Evolutionary conservation across 208 protist genomes (phyloP).

Genomic region (Acanthamoeba castellanii): DNA sequence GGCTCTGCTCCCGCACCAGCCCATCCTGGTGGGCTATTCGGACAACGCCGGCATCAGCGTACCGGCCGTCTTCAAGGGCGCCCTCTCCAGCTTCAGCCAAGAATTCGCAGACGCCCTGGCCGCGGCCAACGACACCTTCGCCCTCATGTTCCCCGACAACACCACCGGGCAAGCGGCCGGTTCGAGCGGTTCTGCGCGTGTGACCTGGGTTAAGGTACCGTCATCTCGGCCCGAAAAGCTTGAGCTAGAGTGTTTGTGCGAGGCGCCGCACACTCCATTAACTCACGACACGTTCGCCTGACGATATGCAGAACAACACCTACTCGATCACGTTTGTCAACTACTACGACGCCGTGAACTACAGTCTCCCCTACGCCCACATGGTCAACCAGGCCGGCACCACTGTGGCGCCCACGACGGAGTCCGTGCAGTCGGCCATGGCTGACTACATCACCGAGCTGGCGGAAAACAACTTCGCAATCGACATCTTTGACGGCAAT

Average conservation of each 20-base stretch:
- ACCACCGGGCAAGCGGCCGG: background rate
- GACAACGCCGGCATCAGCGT: slow-evolving; percentile 47
- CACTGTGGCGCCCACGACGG: background rate
- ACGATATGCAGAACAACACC: background rate
- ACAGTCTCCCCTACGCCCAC: background rate
- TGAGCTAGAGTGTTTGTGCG: no score
- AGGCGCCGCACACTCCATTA: no score
- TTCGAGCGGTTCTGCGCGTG: background rate
- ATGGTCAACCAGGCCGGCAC: slow-evolving; percentile 29
- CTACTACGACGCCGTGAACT: slow-evolving; percentile 21
- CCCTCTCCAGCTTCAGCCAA: slow-evolving; percentile 47
- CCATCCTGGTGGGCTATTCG: slow-evolving; percentile 10
- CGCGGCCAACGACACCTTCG: slow-evolving; percentile 11
- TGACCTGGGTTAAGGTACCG: slow-evolving; percentile 1
- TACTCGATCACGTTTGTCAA: background rate
- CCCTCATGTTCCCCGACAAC: background rate
- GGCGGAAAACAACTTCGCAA: background rate
- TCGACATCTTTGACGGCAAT: slow-evolving; percentile 43
- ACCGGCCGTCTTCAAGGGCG: slow-evolving; percentile 21
- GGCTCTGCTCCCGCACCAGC: background rate
- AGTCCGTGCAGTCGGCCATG: slow-evolving; percentile 38
- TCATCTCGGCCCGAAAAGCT: no score
- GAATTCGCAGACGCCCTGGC: background rate
- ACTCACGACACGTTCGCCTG: no score
- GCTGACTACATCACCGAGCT: slow-evolving; percentile 1